phyloP scores from a whole-genome alignment of 495 filamentous ascomycete genomes.

The Trichoderma gamsii region DNA sequence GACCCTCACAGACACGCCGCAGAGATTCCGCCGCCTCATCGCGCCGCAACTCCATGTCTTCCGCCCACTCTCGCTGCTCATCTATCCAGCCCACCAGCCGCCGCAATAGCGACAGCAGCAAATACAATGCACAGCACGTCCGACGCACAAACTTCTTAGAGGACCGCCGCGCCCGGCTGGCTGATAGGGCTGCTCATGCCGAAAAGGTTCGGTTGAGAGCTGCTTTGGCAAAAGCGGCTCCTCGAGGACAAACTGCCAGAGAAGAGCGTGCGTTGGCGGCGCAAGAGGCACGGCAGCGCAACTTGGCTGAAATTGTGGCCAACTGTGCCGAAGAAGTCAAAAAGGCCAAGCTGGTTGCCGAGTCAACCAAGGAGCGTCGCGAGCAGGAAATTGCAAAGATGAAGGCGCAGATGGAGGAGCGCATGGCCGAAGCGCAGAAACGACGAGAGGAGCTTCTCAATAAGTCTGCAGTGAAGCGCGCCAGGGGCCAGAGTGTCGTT shows the following conservation, averaged over 20 bases:
- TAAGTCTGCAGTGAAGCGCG: constrained; percentile 53
- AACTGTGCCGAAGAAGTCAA: constrained; percentile 93
- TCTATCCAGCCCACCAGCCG: constrained; percentile 54
- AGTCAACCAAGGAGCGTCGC: constrained; percentile 84
- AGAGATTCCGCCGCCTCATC: constrained; percentile 83
- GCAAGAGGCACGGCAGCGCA: constrained; percentile 81
- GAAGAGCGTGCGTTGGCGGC: constrained; percentile 88
- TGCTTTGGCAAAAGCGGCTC: constrained; percentile 74
- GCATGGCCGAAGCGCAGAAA: constrained; percentile 80
- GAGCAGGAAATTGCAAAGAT: constrained; percentile 76
- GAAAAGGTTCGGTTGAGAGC: constrained; percentile 93
- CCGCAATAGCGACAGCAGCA: constrained; percentile 61
- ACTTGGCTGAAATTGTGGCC: constrained; percentile 87
- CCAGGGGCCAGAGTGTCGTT: constrained; percentile 58
- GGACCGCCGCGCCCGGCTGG: constrained; percentile 83
- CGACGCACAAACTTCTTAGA: constrained; percentile 89
- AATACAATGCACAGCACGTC: constrained; percentile 81
- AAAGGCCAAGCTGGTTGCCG: constrained; percentile 85
- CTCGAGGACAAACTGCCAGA: constrained; percentile 52
- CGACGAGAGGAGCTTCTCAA: constrained; percentile 54
- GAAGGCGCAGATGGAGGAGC: constrained; percentile 75
- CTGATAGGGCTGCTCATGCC: constrained; percentile 88
- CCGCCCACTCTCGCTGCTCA: constrained; percentile 63
- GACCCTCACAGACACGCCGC: constrained; percentile 61
- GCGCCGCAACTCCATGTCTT: constrained; percentile 83